phyloP scores from a whole-genome alignment of 768 basidiomycete species.

The Tricholoma sp. region DNA sequence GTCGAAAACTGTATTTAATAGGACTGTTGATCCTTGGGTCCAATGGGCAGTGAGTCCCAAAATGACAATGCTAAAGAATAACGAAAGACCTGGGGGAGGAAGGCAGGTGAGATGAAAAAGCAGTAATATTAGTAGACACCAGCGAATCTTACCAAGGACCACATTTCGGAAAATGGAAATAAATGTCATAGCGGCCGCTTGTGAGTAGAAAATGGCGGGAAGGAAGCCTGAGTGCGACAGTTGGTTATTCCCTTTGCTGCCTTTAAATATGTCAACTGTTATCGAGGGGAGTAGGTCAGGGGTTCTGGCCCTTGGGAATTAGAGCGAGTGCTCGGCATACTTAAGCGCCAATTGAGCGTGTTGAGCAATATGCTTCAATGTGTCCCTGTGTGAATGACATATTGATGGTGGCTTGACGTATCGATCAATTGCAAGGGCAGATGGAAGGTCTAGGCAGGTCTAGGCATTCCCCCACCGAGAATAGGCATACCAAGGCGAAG shows the following conservation, averaged over 20 bases:
- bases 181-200: slow-evolving; percentile 8
- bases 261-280: neutral
- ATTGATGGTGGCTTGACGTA: neutral
- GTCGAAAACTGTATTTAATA: neutral
- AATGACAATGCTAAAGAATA: slow-evolving; percentile 7
- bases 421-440: neutral
- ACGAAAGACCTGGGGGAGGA: slow-evolving; percentile 4
- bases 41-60: slow-evolving; percentile 11
- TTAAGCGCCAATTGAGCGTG: too few species aligned
- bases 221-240: neutral
- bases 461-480: too few species aligned
- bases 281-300: too few species aligned
- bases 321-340: neutral
- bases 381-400: neutral
- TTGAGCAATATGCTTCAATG: too few species aligned
- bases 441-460: too few species aligned
- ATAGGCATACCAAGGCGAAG: too few species aligned
- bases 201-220: neutral
- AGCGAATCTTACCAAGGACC: neutral
- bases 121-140: neutral
- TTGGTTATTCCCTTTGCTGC: neutral
- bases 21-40: slow-evolving; percentile 1
- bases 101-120: neutral
- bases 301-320: neutral
- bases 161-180: slow-evolving; percentile 8